Conservation (phyloP, 2,329 filamentous ascomycete genomes). For the Phaeosphaeria sp. region DNA sequence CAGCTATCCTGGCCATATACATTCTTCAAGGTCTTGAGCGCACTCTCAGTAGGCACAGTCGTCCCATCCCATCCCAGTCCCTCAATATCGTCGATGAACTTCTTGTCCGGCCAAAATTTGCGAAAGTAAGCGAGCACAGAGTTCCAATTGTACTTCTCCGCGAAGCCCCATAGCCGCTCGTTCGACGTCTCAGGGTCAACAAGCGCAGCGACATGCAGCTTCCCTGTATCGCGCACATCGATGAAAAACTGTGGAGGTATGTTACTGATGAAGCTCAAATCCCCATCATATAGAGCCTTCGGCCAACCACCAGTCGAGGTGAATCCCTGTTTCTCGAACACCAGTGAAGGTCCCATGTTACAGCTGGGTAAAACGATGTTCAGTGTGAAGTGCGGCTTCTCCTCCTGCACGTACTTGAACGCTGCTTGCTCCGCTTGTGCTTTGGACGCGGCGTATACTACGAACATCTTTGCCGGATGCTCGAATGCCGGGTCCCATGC, state of each 20-base stretch:
- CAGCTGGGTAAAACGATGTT: constrained; percentile 40
- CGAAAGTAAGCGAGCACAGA: constrained; percentile 45
- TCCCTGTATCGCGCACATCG: constrained; percentile 35
- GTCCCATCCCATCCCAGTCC: neutral
- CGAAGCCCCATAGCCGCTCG: constrained; percentile 61
- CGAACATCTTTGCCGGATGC: constrained; percentile 38
- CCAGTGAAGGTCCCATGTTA: constrained; percentile 37
- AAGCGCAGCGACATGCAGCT: constrained; percentile 58
- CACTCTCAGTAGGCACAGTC: neutral
- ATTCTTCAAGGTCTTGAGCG: neutral
- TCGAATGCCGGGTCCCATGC: constrained; percentile 42
- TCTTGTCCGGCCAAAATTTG: constrained; percentile 46
- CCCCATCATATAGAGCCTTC: constrained; percentile 5
- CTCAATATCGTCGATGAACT: constrained; percentile 24
- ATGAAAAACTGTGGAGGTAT: constrained; percentile 12
- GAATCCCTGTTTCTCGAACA: constrained; percentile 19
- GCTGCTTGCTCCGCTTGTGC: constrained; percentile 50
- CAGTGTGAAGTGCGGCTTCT: constrained; percentile 49
- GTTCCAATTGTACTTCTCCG: constrained; percentile 54
- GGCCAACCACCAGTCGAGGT: neutral
- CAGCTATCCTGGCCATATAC: neutral
- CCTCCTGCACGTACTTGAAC: constrained; percentile 52
- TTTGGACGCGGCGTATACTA: constrained; percentile 54
- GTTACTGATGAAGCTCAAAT: neutral
- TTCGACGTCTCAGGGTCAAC: constrained; percentile 52